phyloP scores from a whole-genome alignment of 73 alveolate genomes.

The Uronychia setigera region DNA sequence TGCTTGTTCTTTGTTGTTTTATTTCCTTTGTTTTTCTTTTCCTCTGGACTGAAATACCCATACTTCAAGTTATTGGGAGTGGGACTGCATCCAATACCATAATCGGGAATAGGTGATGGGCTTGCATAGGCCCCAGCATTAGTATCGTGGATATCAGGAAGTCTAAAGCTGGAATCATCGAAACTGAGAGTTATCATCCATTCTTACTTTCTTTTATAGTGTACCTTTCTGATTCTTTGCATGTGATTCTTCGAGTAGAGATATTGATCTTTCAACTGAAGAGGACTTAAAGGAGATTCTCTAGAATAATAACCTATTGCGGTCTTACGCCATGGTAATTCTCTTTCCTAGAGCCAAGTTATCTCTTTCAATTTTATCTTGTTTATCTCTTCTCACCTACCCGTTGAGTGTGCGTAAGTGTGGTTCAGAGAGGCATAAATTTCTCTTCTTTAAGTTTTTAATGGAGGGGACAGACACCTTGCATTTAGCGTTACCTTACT shows the following conservation, averaged over 20 bases:
- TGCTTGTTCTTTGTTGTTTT: neutral
- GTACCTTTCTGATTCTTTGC: neutral
- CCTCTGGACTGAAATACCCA: too few species aligned
- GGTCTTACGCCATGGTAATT: neutral
- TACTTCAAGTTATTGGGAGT: too few species aligned
- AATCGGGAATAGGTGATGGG: too few species aligned
- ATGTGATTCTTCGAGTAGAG: neutral
- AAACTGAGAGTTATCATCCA: too few species aligned
- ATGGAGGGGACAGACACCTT: neutral
- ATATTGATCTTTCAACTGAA: neutral
- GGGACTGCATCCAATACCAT: too few species aligned
- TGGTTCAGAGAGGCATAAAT: neutral
- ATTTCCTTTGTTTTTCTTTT: neutral
- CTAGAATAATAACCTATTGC: neutral
- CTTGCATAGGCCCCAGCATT: too few species aligned
- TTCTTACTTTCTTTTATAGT: neutral
- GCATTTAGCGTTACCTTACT: neutral
- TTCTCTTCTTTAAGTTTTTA: neutral
- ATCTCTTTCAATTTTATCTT: neutral
- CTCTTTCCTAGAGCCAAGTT: neutral
- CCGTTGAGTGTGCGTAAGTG: neutral
- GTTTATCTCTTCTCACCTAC: neutral
- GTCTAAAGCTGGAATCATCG: neutral
- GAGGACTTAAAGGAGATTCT: neutral
- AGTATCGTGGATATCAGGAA: too few species aligned